A percentile compares a stretch with the other conserved stretches of the same genome.
These are phyloP conservation scores for Blastomyces gilchristii DNA, from an alignment of 2,329 filamentous ascomycete species.

Conservation along the genomic window DNA sequence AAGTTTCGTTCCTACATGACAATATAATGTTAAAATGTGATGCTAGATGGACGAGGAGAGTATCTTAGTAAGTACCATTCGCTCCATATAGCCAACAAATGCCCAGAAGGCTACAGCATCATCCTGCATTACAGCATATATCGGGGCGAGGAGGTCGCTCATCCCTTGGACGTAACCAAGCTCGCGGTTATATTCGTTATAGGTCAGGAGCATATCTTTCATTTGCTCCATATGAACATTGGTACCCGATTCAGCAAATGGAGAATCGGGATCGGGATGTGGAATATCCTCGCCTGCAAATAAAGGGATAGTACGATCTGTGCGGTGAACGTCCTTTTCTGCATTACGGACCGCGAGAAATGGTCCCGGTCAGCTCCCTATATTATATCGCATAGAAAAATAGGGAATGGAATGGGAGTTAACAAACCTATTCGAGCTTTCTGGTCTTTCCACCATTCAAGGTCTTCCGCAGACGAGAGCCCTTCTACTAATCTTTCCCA, in stretches of 20 bases:
- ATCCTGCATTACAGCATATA: conserved; percentile 95
- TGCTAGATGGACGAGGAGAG: neutral
- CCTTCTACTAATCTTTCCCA: conserved; percentile 88
- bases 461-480: conserved; percentile 65
- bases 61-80: conserved; percentile 52
- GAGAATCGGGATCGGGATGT: conserved; percentile 90
- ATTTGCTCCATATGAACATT: conserved; percentile 98
- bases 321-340: conserved; percentile 99
- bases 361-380: conserved; percentile 30
- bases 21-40: neutral
- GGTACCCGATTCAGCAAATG: conserved; percentile 83
- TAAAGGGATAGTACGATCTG: conserved; percentile 86
- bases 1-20: conserved; percentile 69
- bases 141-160: conserved; percentile 90
- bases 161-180: conserved; percentile 97
- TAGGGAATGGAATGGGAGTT: conserved; percentile 8
- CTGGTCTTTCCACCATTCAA: conserved; percentile 96
- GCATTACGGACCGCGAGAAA: conserved; percentile 44
- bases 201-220: conserved; percentile 97
- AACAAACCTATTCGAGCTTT: conserved; percentile 78
- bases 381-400: conserved; percentile 8
- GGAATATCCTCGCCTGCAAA: conserved; percentile 95
- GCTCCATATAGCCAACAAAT: conserved; percentile 91
- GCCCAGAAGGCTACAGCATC: conserved; percentile 96
- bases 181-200: conserved; percentile 94